These are phyloP conservation scores for Cryphonectria naterciae DNA, from an alignment of 2,329 filamentous ascomycete genomes.

Conservation along the genomic window DNA sequence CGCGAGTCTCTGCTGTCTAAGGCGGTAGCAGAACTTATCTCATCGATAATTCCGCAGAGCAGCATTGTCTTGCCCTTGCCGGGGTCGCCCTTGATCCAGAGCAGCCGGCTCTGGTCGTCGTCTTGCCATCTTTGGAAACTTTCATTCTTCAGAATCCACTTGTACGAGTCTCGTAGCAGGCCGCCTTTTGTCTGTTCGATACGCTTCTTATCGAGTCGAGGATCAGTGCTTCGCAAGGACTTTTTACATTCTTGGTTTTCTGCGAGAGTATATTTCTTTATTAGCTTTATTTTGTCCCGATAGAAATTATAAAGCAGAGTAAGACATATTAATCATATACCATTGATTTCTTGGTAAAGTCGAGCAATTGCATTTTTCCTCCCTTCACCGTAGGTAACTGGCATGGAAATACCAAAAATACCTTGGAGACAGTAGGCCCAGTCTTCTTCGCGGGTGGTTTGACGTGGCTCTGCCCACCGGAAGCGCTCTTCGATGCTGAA, in stretches of 20 bases:
- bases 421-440: conserved; percentile 35
- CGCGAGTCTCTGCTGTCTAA: not conserved
- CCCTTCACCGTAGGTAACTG: conserved; percentile 32
- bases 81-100: conserved; percentile 42
- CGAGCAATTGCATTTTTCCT: conserved; percentile 19
- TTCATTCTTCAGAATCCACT: conserved; percentile 39
- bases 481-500: conserved; percentile 35
- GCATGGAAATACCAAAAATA: conserved; percentile 33
- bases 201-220: conserved; percentile 30
- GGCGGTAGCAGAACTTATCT: conserved; percentile 28
- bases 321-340: not conserved
- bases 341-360: conserved; percentile 29
- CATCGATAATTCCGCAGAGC: conserved; percentile 35
- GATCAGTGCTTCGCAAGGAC: conserved; percentile 28
- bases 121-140: conserved; percentile 36
- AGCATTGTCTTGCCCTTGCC: conserved; percentile 46
- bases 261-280: not conserved
- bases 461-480: conserved; percentile 31
- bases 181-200: conserved; percentile 35
- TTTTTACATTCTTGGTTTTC: conserved; percentile 16
- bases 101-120: conserved; percentile 31
- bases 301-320: not conserved
- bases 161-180: conserved; percentile 37
- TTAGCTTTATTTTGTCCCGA: not conserved
- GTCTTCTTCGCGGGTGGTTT: conserved; percentile 34